Evolutionary conservation across 352 stramenopile species (phyloP).

Genomic region (Phytophthora ramorum): DNA sequence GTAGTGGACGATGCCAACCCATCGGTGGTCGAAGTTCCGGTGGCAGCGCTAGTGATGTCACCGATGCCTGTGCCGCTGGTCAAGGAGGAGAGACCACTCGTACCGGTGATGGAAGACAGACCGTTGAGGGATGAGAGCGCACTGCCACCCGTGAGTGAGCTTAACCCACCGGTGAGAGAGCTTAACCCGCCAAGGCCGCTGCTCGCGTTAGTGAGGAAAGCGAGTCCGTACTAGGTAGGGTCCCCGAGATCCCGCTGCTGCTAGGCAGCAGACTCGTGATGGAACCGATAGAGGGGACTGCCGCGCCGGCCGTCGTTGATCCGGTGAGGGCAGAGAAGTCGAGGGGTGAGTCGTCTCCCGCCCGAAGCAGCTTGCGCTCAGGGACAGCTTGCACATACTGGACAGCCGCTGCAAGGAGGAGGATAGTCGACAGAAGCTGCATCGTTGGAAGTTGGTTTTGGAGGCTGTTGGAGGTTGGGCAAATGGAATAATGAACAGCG

Average conservation of each 20-base stretch:
- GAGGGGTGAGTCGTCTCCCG: background rate
- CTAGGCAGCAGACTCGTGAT: conserved; percentile 7
- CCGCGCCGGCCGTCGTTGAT: background rate
- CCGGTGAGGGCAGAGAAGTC: conserved; percentile 10
- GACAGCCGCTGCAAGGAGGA: background rate
- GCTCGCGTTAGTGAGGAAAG: conserved; percentile 1
- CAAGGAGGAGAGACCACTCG: background rate
- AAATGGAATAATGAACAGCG: conserved; percentile 6
- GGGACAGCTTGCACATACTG: background rate
- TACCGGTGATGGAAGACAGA: background rate
- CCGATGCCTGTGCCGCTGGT: background rate
- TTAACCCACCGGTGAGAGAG: background rate
- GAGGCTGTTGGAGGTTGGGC: background rate
- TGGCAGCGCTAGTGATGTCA: background rate
- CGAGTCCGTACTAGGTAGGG: conserved; percentile 11
- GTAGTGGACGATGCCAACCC: background rate
- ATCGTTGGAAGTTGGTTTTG: background rate
- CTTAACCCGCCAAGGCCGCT: background rate
- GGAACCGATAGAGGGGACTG: background rate
- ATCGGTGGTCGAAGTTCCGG: background rate
- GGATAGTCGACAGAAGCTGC: background rate
- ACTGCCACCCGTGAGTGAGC: background rate
- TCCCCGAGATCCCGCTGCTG: background rate
- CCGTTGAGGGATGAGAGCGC: background rate
- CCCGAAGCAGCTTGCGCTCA: conserved; percentile 5